These are phyloP conservation scores for Phascolomyces articulosus DNA, from an alignment of 371 early-diverging fungal genomes.

Conservation along the genomic window DNA sequence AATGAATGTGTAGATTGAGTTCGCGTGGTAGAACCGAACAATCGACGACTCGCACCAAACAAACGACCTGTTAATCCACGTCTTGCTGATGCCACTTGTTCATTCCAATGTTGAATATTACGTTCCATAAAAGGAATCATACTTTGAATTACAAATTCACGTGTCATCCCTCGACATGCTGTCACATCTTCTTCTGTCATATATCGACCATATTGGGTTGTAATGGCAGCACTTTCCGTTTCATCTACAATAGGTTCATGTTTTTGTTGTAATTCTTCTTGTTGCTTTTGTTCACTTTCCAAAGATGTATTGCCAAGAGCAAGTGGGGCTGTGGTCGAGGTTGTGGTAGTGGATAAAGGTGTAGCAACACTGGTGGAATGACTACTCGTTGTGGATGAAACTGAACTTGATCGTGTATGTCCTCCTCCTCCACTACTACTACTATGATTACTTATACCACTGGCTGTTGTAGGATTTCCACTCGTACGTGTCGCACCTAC, in stretches of 20 bases:
- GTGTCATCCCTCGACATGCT: conserved; percentile 54
- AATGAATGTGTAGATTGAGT: conserved; percentile 39
- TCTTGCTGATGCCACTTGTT: conserved; percentile 87
- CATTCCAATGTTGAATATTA: conserved; percentile 86
- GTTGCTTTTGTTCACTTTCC: conserved; percentile 9
- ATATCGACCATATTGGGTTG: conserved; percentile 56
- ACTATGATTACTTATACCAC: no score
- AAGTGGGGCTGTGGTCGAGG: conserved; percentile 5
- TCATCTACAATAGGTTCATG: background rate
- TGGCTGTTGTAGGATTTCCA: no score
- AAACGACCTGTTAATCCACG: conserved; percentile 91
- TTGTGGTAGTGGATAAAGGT: no score
- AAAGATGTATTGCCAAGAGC: conserved; percentile 14
- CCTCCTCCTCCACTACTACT: background rate
- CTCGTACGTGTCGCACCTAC: background rate
- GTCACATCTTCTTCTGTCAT: conserved; percentile 59
- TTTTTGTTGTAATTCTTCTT: background rate
- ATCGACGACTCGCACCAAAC: conserved; percentile 80
- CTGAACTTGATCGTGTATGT: conserved; percentile 23
- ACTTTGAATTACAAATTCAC: conserved; percentile 73
- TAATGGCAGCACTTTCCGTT: conserved; percentile 7
- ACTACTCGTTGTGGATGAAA: conserved; percentile 18
- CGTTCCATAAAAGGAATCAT: conserved; percentile 91
- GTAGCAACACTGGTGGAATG: background rate
- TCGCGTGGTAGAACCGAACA: conserved; percentile 68